A percentile compares a stretch with the other conserved stretches of the same genome.
Evolutionary conservation across 257 asterid species (phyloP).

Genomic region (Thymus mandschuricus): DNA sequence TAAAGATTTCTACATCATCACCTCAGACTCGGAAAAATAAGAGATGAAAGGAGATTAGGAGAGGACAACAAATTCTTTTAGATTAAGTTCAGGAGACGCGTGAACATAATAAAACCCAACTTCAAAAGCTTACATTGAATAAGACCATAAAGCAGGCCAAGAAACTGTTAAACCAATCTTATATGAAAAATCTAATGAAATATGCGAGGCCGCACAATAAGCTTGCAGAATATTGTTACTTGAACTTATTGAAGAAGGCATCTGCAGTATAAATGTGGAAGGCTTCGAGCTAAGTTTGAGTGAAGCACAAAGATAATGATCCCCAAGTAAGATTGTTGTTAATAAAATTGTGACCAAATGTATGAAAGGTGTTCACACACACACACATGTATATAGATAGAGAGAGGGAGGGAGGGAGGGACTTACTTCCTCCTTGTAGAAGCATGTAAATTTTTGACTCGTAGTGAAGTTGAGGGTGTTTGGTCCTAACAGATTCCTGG

Average conservation of each 20-base stretch:
- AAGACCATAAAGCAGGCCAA: constrained; percentile 5
- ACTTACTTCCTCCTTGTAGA: constrained; percentile 92
- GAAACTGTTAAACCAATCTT: neutral
- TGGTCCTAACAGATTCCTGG: constrained; percentile 87
- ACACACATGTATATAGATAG: too few species aligned
- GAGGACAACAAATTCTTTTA: neutral
- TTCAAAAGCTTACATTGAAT: neutral
- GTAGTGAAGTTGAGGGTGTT: constrained; percentile 86
- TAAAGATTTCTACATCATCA: constrained; percentile 13
- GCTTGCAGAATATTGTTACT: neutral
- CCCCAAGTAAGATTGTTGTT: neutral
- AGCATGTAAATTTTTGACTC: constrained; percentile 90
- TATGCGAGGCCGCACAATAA: neutral
- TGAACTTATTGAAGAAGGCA: neutral
- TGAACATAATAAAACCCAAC: constrained; percentile 2
- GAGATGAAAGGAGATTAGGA: neutral
- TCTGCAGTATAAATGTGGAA: neutral
- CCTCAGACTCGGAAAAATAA: constrained; percentile 16
- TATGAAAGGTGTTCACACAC: too few species aligned
- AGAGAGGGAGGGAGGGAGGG: constrained; percentile 26
- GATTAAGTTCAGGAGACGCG: neutral
- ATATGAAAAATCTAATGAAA: neutral
- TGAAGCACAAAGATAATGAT: neutral
- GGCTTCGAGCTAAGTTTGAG: neutral
- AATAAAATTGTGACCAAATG: too few species aligned